Percentiles rank a stretch among this genome's conserved stretches.
These are phyloP conservation scores for Penicillium expansum DNA, from an alignment of 2,329 filamentous ascomycete genomes.

Conservation along the genomic window DNA sequence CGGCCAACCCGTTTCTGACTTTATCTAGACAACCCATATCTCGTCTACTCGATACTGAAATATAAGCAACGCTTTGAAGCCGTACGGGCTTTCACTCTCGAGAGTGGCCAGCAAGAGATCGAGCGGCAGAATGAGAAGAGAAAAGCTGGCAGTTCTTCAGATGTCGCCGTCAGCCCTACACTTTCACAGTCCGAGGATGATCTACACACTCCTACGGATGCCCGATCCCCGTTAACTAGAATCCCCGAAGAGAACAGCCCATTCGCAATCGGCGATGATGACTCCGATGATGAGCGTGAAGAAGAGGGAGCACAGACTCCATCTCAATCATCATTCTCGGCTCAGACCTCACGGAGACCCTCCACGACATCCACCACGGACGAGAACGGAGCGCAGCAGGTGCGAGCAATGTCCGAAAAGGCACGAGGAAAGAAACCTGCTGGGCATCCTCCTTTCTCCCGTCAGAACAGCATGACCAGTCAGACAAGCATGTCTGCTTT, in stretches of 20 bases:
- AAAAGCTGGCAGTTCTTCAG: conserved; percentile 57
- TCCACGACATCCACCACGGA: conserved; percentile 68
- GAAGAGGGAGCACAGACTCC: conserved; percentile 61
- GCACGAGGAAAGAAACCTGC: conserved; percentile 93
- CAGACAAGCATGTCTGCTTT: conserved; percentile 64
- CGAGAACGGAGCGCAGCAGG: conserved; percentile 75
- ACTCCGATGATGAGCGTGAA: conserved; percentile 62
- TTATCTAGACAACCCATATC: conserved; percentile 68
- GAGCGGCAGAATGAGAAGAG: conserved; percentile 70
- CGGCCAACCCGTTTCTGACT: conserved; percentile 19
- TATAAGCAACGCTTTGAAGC: conserved; percentile 82
- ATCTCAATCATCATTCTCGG: conserved; percentile 56
- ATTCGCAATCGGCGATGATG: conserved; percentile 78
- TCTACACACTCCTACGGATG: conserved; percentile 46
- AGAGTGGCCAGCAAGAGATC: conserved; percentile 88
- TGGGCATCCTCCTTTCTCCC: conserved; percentile 74
- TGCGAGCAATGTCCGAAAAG: conserved; percentile 95
- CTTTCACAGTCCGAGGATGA: conserved; percentile 44
- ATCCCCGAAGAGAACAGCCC: conserved; percentile 75
- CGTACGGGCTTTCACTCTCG: conserved; percentile 80
- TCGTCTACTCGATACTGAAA: conserved; percentile 75
- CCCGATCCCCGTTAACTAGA: conserved; percentile 59
- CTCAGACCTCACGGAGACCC: conserved; percentile 58
- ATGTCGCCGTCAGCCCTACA: conserved; percentile 35
- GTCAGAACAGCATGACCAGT: conserved; percentile 86